Evolutionary conservation across 2,329 filamentous ascomycete species (phyloP).

Genomic region (Paradendryphiella salina): DNA sequence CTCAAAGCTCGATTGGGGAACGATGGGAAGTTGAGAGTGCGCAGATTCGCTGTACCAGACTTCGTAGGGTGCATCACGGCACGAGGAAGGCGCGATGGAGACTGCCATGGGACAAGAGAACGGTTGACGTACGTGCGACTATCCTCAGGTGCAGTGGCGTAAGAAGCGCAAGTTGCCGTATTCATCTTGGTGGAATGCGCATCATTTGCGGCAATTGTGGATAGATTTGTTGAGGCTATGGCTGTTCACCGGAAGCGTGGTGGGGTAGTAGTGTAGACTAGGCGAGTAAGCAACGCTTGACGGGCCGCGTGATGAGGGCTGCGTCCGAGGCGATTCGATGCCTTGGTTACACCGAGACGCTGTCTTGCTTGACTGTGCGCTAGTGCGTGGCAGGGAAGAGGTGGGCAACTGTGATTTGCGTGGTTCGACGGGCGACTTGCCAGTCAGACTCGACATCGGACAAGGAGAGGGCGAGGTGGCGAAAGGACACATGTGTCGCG

Average conservation of each 20-base stretch:
- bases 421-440: slow-evolving; percentile 9
- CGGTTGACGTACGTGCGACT: slow-evolving; percentile 2
- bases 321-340: slow-evolving; percentile 25
- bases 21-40: neutral
- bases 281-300: slow-evolving; percentile 27
- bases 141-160: neutral
- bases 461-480: slow-evolving; percentile 26
- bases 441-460: slow-evolving; percentile 27
- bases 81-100: neutral
- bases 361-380: slow-evolving; percentile 38
- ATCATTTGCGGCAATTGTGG: slow-evolving; percentile 5
- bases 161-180: neutral
- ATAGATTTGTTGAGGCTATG: slow-evolving; percentile 11
- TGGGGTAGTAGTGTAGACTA: slow-evolving; percentile 20
- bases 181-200: slow-evolving; percentile 6
- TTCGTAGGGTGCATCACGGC: neutral
- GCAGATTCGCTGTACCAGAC: neutral
- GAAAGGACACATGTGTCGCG: slow-evolving; percentile 34
- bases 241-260: slow-evolving; percentile 30
- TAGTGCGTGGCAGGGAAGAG: slow-evolving; percentile 21
- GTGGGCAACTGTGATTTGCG: slow-evolving; percentile 34
- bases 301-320: slow-evolving; percentile 29
- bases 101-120: slow-evolving; percentile 7
- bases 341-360: slow-evolving; percentile 41
- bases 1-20: slow-evolving; percentile 5